A percentile compares a stretch with the other conserved stretches of the same genome.
These are phyloP conservation scores for Nannochloris sp. DNA, from an alignment of 139 green algal species.

Conservation along the genomic window DNA sequence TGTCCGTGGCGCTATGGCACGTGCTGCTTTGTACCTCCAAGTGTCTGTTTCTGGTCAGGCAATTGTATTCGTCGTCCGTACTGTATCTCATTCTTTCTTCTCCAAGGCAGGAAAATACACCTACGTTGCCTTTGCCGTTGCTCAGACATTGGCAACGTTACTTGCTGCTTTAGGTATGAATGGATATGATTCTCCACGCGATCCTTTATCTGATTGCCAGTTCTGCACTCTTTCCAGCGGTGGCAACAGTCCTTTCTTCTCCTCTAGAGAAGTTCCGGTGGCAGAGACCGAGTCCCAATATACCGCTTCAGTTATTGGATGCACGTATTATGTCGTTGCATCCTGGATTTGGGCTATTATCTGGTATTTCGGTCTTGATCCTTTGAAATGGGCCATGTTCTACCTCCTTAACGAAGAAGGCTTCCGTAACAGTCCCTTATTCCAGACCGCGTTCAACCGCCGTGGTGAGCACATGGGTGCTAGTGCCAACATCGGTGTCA, in stretches of 20 bases:
- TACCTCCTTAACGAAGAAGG: conserved; percentile 71
- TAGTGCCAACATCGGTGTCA: conserved; percentile 15
- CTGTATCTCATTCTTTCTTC: conserved; percentile 42
- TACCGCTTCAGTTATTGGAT: conserved; percentile 63
- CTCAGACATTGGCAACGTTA: conserved; percentile 50
- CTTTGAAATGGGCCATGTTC: conserved; percentile 63
- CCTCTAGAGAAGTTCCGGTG: conserved; percentile 35
- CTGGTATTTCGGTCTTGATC: conserved; percentile 69
- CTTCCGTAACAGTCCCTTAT: conserved; percentile 36
- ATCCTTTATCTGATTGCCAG: conserved; percentile 32
- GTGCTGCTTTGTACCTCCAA: conserved; percentile 63
- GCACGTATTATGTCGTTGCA: conserved; percentile 63
- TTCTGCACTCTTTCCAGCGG: conserved; percentile 47
- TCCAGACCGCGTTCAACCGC: conserved; percentile 8
- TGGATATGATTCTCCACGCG: conserved; percentile 49
- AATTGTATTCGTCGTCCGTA: conserved; percentile 75
- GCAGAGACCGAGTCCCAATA: conserved; percentile 44
- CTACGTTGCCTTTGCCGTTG: conserved; percentile 68
- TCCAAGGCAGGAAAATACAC: conserved; percentile 46
- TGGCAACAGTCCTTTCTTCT: conserved; percentile 38
- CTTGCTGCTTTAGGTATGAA: conserved; percentile 65
- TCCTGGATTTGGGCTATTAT: conserved; percentile 74
- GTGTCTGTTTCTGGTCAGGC: conserved; percentile 67
- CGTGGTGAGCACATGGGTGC: conserved; percentile 26
- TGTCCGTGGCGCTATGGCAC: conserved; percentile 60